Evolutionary conservation across 768 basidiomycete genomes (phyloP).

Genomic region (Fomitopsis pulvina): DNA sequence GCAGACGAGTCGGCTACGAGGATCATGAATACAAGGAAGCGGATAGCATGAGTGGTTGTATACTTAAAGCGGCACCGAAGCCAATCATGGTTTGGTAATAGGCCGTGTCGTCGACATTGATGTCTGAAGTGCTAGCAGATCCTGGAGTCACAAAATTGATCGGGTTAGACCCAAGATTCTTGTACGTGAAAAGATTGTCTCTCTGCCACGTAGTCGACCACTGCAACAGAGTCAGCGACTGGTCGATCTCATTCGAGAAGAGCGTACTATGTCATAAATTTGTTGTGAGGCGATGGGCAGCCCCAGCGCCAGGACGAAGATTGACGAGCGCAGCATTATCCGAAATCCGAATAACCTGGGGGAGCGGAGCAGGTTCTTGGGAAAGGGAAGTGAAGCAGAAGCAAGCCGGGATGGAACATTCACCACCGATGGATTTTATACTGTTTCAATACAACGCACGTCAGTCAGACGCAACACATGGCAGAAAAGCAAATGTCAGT

Average conservation of each 20-base stretch:
- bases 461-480: too few species aligned
- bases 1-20: conserved; percentile 66
- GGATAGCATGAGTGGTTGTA: neutral
- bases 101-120: conserved; percentile 48
- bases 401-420: neutral
- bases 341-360: neutral
- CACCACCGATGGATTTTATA: too few species aligned
- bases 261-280: conserved; percentile 25
- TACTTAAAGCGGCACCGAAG: conserved; percentile 63
- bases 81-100: conserved; percentile 58
- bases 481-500: too few species aligned
- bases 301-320: conserved; percentile 12
- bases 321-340: neutral
- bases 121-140: conserved; percentile 51
- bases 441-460: too few species aligned
- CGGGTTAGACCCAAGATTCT: conserved; percentile 32
- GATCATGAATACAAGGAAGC: neutral
- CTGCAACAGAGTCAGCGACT: conserved; percentile 8
- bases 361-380: neutral
- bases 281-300: conserved; percentile 21
- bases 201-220: conserved; percentile 31
- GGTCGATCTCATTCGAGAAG: neutral
- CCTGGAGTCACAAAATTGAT: conserved; percentile 58
- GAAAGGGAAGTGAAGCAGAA: neutral
- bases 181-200: conserved; percentile 45